Evolutionary conservation across 805 yeast genomes (phyloP).

Genomic region (Torulaspora delbrueckii): DNA sequence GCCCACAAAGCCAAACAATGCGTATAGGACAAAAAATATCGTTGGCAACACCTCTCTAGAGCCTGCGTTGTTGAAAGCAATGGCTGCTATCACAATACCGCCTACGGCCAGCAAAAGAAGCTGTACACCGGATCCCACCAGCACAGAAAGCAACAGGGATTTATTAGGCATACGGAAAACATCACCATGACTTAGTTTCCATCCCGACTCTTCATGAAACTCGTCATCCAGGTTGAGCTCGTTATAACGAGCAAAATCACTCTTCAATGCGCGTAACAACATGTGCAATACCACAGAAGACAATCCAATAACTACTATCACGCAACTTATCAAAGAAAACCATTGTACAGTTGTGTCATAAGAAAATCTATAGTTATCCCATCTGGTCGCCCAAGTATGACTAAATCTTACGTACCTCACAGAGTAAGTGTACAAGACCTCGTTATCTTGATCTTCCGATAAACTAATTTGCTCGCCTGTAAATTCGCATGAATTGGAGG

Average conservation of each 20-base stretch:
- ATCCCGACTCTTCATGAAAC: conserved; percentile 88
- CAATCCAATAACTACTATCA: conserved; percentile 71
- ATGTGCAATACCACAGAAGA: conserved; percentile 76
- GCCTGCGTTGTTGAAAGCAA: conserved; percentile 89
- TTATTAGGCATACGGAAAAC: conserved; percentile 80
- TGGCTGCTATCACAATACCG: conserved; percentile 74
- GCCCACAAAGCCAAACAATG: conserved; percentile 74
- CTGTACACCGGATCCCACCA: conserved; percentile 87
- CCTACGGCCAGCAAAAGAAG: conserved; percentile 67
- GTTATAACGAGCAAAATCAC: conserved; percentile 83
- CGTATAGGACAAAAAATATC: conserved; percentile 78
- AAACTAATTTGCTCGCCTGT: conserved; percentile 42
- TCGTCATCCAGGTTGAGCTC: conserved; percentile 84
- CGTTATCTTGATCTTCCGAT: conserved; percentile 45
- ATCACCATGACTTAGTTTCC: conserved; percentile 96
- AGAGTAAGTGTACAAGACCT: conserved; percentile 79
- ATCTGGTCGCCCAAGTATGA: conserved; percentile 94
- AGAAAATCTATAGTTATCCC: conserved; percentile 94
- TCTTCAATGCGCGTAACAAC: conserved; percentile 70
- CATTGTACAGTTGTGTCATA: conserved; percentile 93
- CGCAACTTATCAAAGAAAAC: conserved; percentile 86
- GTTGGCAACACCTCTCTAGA: conserved; percentile 92
- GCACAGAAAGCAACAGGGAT: conserved; percentile 66
- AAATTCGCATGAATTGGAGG: conserved; percentile 37
- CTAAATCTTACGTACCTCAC: conserved; percentile 64